Evolutionary conservation across 1,284 basidiomycete genomes (phyloP).

Genomic region (Ceratobasidium sp.): DNA sequence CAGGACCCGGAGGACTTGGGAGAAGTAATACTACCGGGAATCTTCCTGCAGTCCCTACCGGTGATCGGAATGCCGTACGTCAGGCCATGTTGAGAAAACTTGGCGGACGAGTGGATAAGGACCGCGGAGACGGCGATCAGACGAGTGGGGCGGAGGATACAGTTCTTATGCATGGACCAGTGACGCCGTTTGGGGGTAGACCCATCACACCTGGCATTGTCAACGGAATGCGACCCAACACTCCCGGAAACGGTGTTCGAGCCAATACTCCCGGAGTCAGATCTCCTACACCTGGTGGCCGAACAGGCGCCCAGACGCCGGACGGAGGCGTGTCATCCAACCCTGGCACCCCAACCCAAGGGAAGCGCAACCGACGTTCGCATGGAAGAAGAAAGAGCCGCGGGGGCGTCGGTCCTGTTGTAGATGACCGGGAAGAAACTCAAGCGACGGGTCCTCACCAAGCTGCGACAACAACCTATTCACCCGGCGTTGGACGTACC

Average conservation of each 20-base stretch:
- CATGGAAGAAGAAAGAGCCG: constrained; percentile 33
- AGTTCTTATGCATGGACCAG: constrained; percentile 44
- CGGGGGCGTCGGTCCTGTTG: constrained; percentile 7
- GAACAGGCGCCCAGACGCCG: constrained; percentile 15
- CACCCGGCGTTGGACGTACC: not conserved
- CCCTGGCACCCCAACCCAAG: constrained; percentile 19
- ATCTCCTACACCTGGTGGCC: constrained; percentile 14
- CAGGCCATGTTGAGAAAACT: constrained; percentile 60
- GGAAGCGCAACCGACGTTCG: constrained; percentile 18
- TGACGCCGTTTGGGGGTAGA: constrained; percentile 14
- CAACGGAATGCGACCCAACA: not conserved
- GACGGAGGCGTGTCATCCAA: constrained; percentile 15
- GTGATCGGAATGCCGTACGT: constrained; percentile 71
- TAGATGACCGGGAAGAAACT: constrained; percentile 44
- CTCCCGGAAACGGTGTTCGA: constrained; percentile 1
- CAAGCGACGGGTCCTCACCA: constrained; percentile 6
- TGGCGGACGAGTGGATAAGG: constrained; percentile 67
- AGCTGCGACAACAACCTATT: constrained; percentile 1
- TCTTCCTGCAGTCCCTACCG: constrained; percentile 59
- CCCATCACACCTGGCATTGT: not conserved
- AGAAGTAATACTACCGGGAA: constrained; percentile 65
- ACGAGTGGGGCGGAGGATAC: constrained; percentile 68
- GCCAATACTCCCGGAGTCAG: not conserved
- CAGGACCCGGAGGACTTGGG: constrained; percentile 9
- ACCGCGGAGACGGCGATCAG: constrained; percentile 53